These are phyloP conservation scores for Babesia gibsoni DNA, from an alignment of 169 alveolate genomes.

Conservation along the genomic window DNA sequence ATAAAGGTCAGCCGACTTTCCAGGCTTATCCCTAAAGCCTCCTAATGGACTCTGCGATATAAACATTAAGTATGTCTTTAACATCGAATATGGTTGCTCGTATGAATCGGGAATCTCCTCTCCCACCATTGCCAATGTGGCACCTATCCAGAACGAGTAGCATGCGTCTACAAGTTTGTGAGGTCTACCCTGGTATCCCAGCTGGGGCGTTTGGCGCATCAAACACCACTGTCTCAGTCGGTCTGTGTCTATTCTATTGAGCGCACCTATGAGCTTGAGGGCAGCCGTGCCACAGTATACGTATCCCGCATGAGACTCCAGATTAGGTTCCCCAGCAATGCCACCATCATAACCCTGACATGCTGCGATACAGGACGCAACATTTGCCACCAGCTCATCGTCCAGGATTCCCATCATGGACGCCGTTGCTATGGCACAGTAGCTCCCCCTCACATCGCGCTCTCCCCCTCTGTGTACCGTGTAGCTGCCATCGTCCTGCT, in stretches of 20 bases:
- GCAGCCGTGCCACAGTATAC: conserved; percentile 96
- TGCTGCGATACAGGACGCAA: conserved; percentile 82
- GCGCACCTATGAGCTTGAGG: conserved; percentile 77
- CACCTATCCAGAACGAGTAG: conserved; percentile 95
- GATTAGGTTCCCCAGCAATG: conserved; percentile 88
- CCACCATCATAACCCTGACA: conserved; percentile 98
- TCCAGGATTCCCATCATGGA: conserved; percentile 84
- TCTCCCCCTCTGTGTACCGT: conserved; percentile 92
- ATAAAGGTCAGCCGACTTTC: conserved; percentile 89
- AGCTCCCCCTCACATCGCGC: conserved; percentile 91
- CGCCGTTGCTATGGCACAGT: conserved; percentile 92
- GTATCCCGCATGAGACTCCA: conserved; percentile 98
- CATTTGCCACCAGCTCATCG: conserved; percentile 80
- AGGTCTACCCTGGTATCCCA: conserved; percentile 97
- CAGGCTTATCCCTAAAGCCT: conserved; percentile 95
- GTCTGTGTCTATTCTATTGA: conserved; percentile 82
- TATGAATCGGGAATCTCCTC: background rate
- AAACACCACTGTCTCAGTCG: conserved; percentile 84
- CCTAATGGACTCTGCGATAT: conserved; percentile 76
- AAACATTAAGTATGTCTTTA: conserved; percentile 57
- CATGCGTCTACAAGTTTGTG: conserved; percentile 96
- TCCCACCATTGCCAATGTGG: conserved; percentile 74
- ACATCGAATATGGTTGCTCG: conserved; percentile 33
- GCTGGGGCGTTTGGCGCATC: conserved; percentile 85
- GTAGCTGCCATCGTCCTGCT: conserved; percentile 87